Conservation (phyloP, 352 stramenopile genomes). For the Globisporangium nunn region DNA sequence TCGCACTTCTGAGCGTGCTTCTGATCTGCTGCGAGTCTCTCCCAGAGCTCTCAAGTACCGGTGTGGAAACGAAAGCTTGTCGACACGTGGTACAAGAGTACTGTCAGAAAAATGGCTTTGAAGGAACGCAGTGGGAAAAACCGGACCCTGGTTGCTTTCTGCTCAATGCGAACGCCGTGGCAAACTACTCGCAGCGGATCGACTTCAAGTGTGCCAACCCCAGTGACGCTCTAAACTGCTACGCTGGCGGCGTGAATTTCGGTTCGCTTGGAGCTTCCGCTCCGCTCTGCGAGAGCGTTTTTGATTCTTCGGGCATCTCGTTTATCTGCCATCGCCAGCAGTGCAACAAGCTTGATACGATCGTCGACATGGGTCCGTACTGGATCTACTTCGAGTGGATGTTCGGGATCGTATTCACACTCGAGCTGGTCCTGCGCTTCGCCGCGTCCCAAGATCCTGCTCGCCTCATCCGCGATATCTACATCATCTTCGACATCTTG, state of each 20-base stretch:
- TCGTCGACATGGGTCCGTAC: conserved; percentile 40
- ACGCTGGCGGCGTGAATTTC: conserved; percentile 47
- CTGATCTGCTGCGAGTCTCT: conserved; percentile 69
- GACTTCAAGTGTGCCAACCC: conserved; percentile 32
- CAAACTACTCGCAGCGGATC: conserved; percentile 26
- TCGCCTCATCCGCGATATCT: too few species aligned
- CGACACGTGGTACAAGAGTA: conserved; percentile 45
- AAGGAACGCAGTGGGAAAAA: neutral
- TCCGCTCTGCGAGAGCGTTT: conserved; percentile 24
- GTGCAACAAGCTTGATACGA: conserved; percentile 32
- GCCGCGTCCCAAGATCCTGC: too few species aligned
- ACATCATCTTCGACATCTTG: too few species aligned
- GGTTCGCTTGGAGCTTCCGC: conserved; percentile 26
- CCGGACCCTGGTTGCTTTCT: conserved; percentile 48
- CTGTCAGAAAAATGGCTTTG: conserved; percentile 28
- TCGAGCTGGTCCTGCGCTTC: conserved; percentile 28
- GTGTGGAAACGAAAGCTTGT: conserved; percentile 35
- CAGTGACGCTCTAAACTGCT: conserved; percentile 23
- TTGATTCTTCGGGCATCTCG: conserved; percentile 17
- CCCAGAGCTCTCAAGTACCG: conserved; percentile 46
- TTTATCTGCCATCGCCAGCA: conserved; percentile 50
- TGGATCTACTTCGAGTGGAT: conserved; percentile 46
- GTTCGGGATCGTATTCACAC: conserved; percentile 35
- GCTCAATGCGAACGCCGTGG: conserved; percentile 17
- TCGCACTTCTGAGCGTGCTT: conserved; percentile 54